Evolutionary conservation across 305 asterid genomes (phyloP), one percentile per base, ranked within the genome.

Genomic region (Striga hermonthica): DNA sequence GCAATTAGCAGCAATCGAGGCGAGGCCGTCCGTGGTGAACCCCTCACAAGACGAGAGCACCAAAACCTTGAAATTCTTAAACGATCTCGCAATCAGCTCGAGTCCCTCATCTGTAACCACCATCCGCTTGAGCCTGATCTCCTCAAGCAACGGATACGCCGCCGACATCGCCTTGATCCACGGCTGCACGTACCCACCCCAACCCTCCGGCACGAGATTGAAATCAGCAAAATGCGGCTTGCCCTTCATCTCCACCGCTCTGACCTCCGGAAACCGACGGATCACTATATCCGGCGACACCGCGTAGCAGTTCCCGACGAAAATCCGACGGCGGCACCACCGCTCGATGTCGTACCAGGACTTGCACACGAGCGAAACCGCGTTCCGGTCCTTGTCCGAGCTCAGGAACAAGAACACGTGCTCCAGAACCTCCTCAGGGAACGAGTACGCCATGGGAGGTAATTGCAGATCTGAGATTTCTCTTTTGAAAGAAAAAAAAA

Each of bases 221-320:
- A 90, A 94, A 72, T 90, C 97, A 0, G 99, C 96, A 60, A 94
- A 94, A 86, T 94, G 99, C 60, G 99, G 99, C 83, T 94, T 94
- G 56, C 99, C 99, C 74, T 94, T 94, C 68, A 94, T 78, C 84
- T 80, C 95, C 79, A 94, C 70, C 54, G 90, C 82, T 53, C 88
- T 80, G 39, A 86, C 79, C 68, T 94, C 87, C 40, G 96, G 97
- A 55, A 94, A 94, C 54, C 99, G 73, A 35, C 84, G 88, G 84
- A 86, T 84, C 97, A 90, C 66, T 55, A 81, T 80, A 52, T 79
- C 74, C 57, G 99, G 96, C 12, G 80, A 80, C 14, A 90, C 95
- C 0, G 96, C 81, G 75, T 94, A 94, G 82, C 99, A 94, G 86
- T 90, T 94, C 1, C 99, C 97, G 50, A 94, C 41, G 72, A 94